Evolutionary conservation across 1,284 basidiomycete species (phyloP).

Genomic region (Leccinum pseudoinsigne): DNA sequence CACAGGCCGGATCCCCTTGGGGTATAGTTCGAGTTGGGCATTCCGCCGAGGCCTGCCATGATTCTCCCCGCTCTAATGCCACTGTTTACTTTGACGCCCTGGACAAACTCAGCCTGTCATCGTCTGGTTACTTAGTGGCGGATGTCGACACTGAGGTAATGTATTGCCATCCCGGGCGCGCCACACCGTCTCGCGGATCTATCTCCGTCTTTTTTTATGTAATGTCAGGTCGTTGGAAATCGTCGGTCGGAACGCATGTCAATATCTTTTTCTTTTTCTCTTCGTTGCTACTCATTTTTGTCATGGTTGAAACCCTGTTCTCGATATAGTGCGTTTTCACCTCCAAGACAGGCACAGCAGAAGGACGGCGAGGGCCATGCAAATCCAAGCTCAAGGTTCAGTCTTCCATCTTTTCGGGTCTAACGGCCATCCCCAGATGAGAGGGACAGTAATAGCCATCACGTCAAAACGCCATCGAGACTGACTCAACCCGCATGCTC

Average conservation of each 20-base stretch:
- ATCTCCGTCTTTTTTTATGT: neutral
- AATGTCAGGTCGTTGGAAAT: constrained; percentile 16
- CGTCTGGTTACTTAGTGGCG: constrained; percentile 2
- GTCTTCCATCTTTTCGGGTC: constrained; percentile 21
- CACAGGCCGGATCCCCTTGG: constrained; percentile 15
- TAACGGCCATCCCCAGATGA: constrained; percentile 19
- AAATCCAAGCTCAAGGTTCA: constrained; percentile 19
- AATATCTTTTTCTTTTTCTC: constrained; percentile 15
- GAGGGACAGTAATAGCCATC: constrained; percentile 1
- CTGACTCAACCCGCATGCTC: constrained; percentile 4
- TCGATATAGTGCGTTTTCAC: constrained; percentile 11
- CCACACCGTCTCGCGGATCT: neutral
- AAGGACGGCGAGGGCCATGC: neutral
- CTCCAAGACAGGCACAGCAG: constrained; percentile 14
- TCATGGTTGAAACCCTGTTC: constrained; percentile 13
- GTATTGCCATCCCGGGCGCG: neutral
- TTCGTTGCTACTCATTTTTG: constrained; percentile 8
- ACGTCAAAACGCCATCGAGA: constrained; percentile 1
- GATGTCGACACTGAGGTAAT: constrained; percentile 3
- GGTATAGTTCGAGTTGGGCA: neutral
- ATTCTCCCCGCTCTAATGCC: constrained; percentile 13
- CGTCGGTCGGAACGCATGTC: constrained; percentile 16
- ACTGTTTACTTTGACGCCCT: constrained; percentile 29
- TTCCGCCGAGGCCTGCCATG: neutral
- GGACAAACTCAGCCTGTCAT: constrained; percentile 14